Base-by-base conservation (phyloP, 345 rosid species). In the Lenwebbia sp. region DNA sequence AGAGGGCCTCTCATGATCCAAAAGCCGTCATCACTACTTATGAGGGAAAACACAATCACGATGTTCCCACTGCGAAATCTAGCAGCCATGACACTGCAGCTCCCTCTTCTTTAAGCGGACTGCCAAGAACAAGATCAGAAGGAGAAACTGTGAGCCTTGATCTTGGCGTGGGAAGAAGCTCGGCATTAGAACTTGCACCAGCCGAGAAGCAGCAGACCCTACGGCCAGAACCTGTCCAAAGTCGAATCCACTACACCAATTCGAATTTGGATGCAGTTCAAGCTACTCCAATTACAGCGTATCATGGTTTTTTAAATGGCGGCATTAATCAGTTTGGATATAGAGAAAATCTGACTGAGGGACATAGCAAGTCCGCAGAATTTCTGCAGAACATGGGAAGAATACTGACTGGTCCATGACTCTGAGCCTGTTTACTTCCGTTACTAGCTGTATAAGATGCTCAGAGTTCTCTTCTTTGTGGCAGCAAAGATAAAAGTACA, bases 1-100 rank as follows among this genome's bases (percentile, higher is more conserved):
- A 98, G 92, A 94, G 99, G 88, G 99, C 99, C 84, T 96, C 99
- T 22, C 98, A 98, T 87, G 99, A 98, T 88, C 99, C 96, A 13
- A 98, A 98, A 91, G 98, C 99, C 19, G 99, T 98, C 49, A 95
- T 98, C 85, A 98, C 99, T 87, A 96, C 99, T 83, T 98, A 98
- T 49, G 99, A 98, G 90, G 99, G 99, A 62, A 98, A 98, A 88
- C 99, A 98, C 92, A 94, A 95, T 87, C 99, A 98, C 49, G 99
- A 96, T 86, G 98, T 96, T 33, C 99, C 99, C 30, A 88, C 92
- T 62, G 94, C 98, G 85, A 94, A 89, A 92, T 87, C 88, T 78
- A 92, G 90, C 87, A 93, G 90, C 90, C 98, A 95, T 57, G 98
- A 94, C 82, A 89, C 93, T 26, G 91, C 92, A 22, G 97, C 93